Evolutionary conservation across 768 basidiomycete species (phyloP).

Genomic region (Boletus coccyginus): DNA sequence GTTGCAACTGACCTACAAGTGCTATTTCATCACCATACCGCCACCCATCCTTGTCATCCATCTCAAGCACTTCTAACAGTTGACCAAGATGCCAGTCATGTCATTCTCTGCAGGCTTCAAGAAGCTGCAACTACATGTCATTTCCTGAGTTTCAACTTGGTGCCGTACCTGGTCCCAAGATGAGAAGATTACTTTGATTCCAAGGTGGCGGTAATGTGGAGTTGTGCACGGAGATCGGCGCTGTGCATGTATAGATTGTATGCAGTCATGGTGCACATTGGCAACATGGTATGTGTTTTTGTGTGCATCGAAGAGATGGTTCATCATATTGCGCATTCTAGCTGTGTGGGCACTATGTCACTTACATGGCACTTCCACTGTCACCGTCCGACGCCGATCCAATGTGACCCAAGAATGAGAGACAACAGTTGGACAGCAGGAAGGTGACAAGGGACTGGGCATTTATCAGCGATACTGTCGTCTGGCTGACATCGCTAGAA

Average conservation of each 20-base stretch:
- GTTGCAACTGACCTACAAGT: slow-evolving; percentile 85
- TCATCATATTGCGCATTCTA: slow-evolving; percentile 32
- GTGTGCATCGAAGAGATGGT: too few species aligned
- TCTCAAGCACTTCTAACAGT: slow-evolving; percentile 92
- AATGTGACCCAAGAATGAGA: slow-evolving; percentile 8
- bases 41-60: slow-evolving; percentile 91
- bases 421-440: neutral
- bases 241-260: slow-evolving; percentile 68
- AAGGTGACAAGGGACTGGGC: slow-evolving; percentile 70
- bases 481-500: slow-evolving; percentile 76
- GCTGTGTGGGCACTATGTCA: slow-evolving; percentile 89
- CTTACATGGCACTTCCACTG: slow-evolving; percentile 73
- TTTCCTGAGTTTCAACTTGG: slow-evolving; percentile 89
- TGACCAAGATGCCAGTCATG: slow-evolving; percentile 57
- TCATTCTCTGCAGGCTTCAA: slow-evolving; percentile 73
- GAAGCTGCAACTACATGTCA: slow-evolving; percentile 82
- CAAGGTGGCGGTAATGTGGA: slow-evolving; percentile 21
- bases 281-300: slow-evolving; percentile 71
- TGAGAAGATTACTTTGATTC: slow-evolving; percentile 67
- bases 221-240: slow-evolving; percentile 25
- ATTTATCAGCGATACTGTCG: slow-evolving; percentile 86
- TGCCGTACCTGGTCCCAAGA: slow-evolving; percentile 82
- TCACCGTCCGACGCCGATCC: too few species aligned
- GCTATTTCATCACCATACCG: slow-evolving; percentile 83
- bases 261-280: slow-evolving; percentile 83